Conservation (phyloP, 768 basidiomycete genomes). For the Tulasnella sp. region DNA sequence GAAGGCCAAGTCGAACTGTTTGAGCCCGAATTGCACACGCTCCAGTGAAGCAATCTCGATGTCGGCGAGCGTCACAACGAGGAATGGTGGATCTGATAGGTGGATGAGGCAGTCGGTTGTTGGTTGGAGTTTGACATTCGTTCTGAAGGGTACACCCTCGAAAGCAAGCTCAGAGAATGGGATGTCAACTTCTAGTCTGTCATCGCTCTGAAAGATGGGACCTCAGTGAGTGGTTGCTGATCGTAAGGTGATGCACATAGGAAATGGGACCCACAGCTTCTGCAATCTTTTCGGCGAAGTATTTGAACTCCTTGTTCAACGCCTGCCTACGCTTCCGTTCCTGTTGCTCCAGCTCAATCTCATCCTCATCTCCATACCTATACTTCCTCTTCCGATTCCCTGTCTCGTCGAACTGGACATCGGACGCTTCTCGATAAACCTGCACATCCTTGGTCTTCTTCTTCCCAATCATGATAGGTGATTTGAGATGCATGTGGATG, state of each 20-base stretch:
- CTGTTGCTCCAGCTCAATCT: slow-evolving; percentile 97
- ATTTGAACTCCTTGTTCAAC: slow-evolving; percentile 89
- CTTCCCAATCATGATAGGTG: slow-evolving; percentile 98
- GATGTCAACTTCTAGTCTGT: slow-evolving; percentile 84
- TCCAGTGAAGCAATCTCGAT: slow-evolving; percentile 96
- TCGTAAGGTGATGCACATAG: background rate
- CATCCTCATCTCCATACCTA: slow-evolving; percentile 96
- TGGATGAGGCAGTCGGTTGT: slow-evolving; percentile 96
- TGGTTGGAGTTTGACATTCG: slow-evolving; percentile 87
- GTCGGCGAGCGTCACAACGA: slow-evolving; percentile 86
- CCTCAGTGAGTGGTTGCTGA: background rate
- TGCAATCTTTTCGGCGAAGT: slow-evolving; percentile 84
- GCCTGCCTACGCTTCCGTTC: slow-evolving; percentile 81
- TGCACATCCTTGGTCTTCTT: slow-evolving; percentile 98
- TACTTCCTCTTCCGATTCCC: slow-evolving; percentile 98
- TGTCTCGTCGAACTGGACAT: slow-evolving; percentile 96
- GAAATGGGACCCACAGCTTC: slow-evolving; percentile 54
- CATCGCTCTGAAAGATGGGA: slow-evolving; percentile 46
- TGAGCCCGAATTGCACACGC: slow-evolving; percentile 89
- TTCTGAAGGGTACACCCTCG: slow-evolving; percentile 91
- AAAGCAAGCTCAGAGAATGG: slow-evolving; percentile 97
- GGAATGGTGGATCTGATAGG: slow-evolving; percentile 89
- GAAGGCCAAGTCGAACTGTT: slow-evolving; percentile 95
- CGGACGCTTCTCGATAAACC: slow-evolving; percentile 95
- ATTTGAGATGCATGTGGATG: slow-evolving; percentile 83